Percentiles rank a stretch among this genome's conserved stretches.
Evolutionary conservation across 148 eudicot species (phyloP).

Genomic region (Silene conica): DNA sequence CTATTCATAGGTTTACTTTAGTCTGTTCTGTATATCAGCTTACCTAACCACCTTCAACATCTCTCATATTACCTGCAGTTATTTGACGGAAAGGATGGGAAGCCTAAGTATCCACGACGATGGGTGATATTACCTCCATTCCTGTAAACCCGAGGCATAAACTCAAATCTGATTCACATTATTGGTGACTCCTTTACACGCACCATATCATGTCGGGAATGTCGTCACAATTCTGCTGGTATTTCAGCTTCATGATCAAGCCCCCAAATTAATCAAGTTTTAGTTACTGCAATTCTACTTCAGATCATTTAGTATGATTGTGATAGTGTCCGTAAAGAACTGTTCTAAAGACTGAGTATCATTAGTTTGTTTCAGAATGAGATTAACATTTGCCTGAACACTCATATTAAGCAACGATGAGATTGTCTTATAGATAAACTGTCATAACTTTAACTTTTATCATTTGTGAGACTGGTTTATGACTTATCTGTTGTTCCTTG

Average conservation of each 20-base stretch:
- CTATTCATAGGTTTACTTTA: too few species aligned
- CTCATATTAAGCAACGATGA: too few species aligned
- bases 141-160: conserved; percentile 40
- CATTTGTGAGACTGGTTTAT: too few species aligned
- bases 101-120: conserved; percentile 88
- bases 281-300: conserved; percentile 23
- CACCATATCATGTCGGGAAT: background rate
- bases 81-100: conserved; percentile 96
- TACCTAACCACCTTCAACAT: conserved; percentile 8
- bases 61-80: conserved; percentile 44
- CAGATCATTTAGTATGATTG: background rate
- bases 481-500: too few species aligned
- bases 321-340: too few species aligned
- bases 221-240: background rate
- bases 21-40: background rate
- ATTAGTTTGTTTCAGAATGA: too few species aligned
- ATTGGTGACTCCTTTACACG: background rate
- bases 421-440: too few species aligned
- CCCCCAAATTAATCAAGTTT: conserved; percentile 11
- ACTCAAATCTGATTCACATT: background rate
- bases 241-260: conserved; percentile 14
- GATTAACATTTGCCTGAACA: too few species aligned
- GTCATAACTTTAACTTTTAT: too few species aligned
- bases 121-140: conserved; percentile 97
- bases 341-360: too few species aligned